These are phyloP conservation scores for Ceratobasidium sp. DNA, from an alignment of 1,284 basidiomycete species.

Conservation along the genomic window DNA sequence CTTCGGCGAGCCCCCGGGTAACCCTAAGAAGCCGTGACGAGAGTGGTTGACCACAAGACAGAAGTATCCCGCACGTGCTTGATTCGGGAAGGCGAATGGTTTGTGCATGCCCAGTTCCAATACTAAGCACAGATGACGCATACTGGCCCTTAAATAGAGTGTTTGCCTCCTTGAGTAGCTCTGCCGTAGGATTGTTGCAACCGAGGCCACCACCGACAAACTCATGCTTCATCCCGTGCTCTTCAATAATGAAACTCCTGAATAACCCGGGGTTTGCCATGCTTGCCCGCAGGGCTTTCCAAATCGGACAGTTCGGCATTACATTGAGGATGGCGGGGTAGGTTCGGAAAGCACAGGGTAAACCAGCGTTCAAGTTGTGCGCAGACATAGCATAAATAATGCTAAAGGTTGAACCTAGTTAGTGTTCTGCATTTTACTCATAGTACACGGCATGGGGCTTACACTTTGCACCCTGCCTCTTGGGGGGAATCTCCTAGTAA, in stretches of 20 bases:
- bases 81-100: neutral
- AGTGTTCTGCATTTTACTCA: neutral
- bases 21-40: too few species aligned
- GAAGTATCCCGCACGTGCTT: neutral
- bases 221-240: neutral
- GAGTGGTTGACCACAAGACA: neutral
- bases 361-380: neutral
- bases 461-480: neutral
- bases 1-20: constrained; percentile 4
- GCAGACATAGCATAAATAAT: constrained; percentile 4
- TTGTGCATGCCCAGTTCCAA: constrained; percentile 1
- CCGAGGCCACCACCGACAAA: neutral
- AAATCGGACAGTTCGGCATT: too few species aligned
- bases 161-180: neutral
- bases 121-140: neutral
- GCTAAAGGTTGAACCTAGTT: neutral
- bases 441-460: neutral
- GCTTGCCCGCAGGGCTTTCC: constrained; percentile 3
- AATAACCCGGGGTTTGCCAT: neutral
- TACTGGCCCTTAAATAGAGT: neutral
- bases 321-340: neutral
- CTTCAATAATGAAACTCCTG: neutral
- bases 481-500: too few species aligned
- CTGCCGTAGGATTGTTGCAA: neutral
- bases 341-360: neutral